phyloP scores from a whole-genome alignment of 2,329 filamentous ascomycete species.

The Colletotrichum tabaci region DNA sequence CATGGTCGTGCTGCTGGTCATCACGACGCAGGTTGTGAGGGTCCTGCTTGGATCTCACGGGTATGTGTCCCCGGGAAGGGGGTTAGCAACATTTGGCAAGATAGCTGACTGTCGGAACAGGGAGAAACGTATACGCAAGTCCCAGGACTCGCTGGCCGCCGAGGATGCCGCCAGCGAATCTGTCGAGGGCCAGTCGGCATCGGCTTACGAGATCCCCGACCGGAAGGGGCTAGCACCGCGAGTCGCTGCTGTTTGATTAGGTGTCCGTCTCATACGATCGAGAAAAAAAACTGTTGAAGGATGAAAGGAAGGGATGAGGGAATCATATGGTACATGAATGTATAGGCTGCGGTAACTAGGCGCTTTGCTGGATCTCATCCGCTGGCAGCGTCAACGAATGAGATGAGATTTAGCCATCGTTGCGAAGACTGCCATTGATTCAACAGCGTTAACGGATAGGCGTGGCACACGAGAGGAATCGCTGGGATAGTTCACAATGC shows the following conservation, averaged over 20 bases:
- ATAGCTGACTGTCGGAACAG: background rate
- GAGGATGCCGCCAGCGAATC: background rate
- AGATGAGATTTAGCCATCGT: too few relatives aligned
- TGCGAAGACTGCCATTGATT: too few relatives aligned
- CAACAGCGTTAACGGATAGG: too few relatives aligned
- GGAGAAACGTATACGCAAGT: background rate
- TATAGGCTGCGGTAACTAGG: background rate
- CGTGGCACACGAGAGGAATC: too few relatives aligned
- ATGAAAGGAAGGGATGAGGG: background rate
- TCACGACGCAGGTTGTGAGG: constrained; percentile 46
- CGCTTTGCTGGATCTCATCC: too few relatives aligned
- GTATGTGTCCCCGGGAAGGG: background rate
- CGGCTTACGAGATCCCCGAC: background rate
- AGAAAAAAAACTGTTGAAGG: rapidly evolving
- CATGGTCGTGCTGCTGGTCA: constrained; percentile 51
- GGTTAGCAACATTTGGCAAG: background rate
- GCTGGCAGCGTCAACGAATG: background rate
- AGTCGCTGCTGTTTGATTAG: background rate
- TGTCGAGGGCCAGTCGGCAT: background rate
- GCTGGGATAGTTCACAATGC: too few relatives aligned
- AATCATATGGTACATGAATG: too few relatives aligned
- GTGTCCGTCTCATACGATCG: rapidly evolving
- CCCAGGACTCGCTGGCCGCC: background rate
- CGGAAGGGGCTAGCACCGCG: background rate
- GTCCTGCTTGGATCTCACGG: constrained; percentile 37